Evolutionary conservation across 1,284 basidiomycete species (phyloP).

Genomic region (Cystobasidium sp.): DNA sequence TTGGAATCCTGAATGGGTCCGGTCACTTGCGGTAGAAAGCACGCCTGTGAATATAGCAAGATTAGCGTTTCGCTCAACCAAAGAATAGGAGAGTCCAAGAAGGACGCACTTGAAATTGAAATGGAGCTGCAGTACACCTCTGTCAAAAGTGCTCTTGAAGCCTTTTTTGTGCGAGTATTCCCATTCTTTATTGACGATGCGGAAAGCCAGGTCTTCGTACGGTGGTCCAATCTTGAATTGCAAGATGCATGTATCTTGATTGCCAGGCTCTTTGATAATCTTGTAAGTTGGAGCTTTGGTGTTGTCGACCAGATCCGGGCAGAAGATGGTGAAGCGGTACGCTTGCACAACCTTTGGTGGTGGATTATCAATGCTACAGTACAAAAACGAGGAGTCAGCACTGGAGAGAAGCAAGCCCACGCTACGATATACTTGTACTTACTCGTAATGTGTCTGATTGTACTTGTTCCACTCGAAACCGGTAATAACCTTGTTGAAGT

Average conservation of each 20-base stretch:
- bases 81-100: background rate
- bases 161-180: constrained; percentile 88
- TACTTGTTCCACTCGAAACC: constrained; percentile 99
- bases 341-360: constrained; percentile 98
- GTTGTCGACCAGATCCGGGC: constrained; percentile 93
- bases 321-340: constrained; percentile 73
- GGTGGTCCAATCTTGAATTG: constrained; percentile 96
- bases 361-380: constrained; percentile 81
- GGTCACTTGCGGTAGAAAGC: constrained; percentile 45
- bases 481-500: constrained; percentile 99
- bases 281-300: constrained; percentile 93
- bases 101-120: constrained; percentile 53
- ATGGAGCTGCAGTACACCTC: constrained; percentile 62
- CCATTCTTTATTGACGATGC: constrained; percentile 97
- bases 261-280: constrained; percentile 85
- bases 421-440: constrained; percentile 56
- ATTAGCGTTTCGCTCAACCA: background rate
- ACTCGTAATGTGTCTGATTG: constrained; percentile 99
- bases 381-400: constrained; percentile 34
- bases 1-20: background rate
- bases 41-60: constrained; percentile 18
- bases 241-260: constrained; percentile 90
- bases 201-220: constrained; percentile 98
- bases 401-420: background rate
- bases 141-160: constrained; percentile 64